These are phyloP conservation scores for Fistulina hepatica DNA, from an alignment of 1,284 basidiomycete species.

Conservation along the genomic window DNA sequence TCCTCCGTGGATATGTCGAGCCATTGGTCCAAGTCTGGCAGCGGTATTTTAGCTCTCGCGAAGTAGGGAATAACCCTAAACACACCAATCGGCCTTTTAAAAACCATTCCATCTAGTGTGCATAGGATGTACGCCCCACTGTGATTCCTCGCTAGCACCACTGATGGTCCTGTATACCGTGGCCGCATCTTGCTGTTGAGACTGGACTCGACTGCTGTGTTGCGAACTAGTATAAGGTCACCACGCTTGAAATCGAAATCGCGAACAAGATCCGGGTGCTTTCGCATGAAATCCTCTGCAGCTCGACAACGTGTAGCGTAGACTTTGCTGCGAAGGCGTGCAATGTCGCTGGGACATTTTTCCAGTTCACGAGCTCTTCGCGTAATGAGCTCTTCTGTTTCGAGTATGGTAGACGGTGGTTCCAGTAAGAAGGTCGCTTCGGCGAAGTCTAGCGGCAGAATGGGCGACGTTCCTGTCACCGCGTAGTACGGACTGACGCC, in stretches of 20 bases:
- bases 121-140: no score
- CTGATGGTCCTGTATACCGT: no score
- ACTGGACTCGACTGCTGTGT: no score
- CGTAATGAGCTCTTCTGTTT: conserved; percentile 6
- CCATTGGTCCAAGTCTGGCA: no score
- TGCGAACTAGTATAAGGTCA: conserved; percentile 14
- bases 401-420: conserved; percentile 18
- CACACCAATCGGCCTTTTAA: no score
- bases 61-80: no score
- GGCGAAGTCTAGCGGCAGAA: conserved; percentile 16
- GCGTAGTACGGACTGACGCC: conserved; percentile 17
- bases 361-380: conserved; percentile 3
- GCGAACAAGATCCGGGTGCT: conserved; percentile 3
- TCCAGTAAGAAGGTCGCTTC: conserved; percentile 10
- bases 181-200: no score
- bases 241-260: conserved; percentile 16
- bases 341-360: conserved; percentile 4
- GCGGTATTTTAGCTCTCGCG: no score
- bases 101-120: no score
- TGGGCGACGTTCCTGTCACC: conserved; percentile 12
- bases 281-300: not conserved
- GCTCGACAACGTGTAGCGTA: conserved; percentile 1
- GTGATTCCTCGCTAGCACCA: no score
- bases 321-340: conserved; percentile 3
- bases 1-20: no score